A percentile compares a stretch with the other conserved stretches of the same genome.
Conservation (phyloP, 805 yeast species). For the Candida easanensis region DNA sequence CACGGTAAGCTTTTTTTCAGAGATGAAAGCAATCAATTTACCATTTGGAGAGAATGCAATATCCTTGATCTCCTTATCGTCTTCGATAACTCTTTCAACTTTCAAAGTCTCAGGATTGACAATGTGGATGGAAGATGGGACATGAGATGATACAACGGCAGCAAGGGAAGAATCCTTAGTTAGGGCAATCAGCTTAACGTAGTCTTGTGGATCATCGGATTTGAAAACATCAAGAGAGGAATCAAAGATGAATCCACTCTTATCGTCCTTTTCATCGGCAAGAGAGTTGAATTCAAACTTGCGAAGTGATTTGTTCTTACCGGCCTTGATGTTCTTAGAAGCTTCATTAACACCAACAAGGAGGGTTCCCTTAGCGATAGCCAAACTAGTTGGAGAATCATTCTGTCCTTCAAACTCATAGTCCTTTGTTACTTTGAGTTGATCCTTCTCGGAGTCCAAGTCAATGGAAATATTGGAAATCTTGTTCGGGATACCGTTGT, state of each 20-base stretch:
- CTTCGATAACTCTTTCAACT: constrained; percentile 48
- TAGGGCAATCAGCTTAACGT: constrained; percentile 55
- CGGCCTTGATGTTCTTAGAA: constrained; percentile 52
- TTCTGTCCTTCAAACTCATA: constrained; percentile 58
- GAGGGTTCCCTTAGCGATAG: constrained; percentile 45
- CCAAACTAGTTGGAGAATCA: constrained; percentile 88
- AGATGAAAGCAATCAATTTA: constrained; percentile 59
- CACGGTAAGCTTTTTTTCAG: constrained; percentile 43
- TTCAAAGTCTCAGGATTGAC: constrained; percentile 56
- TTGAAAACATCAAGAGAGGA: constrained; percentile 57
- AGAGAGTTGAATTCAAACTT: constrained; percentile 38
- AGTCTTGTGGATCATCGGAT: constrained; percentile 48
- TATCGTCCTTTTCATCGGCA: constrained; percentile 5
- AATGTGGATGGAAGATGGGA: constrained; percentile 56
- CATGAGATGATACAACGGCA: constrained; percentile 63
- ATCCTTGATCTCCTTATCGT: constrained; percentile 54
- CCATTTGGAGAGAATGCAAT: constrained; percentile 67
- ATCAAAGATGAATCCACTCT: constrained; percentile 53
- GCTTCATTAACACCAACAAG: constrained; percentile 78
- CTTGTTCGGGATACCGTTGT: constrained; percentile 84
- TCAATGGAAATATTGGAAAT: constrained; percentile 62
- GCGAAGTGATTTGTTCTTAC: constrained; percentile 68
- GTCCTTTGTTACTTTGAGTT: constrained; percentile 61
- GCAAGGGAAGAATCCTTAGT: constrained; percentile 61
- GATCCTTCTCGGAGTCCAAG: constrained; percentile 39